phyloP scores from a whole-genome alignment of 2,329 filamentous ascomycete genomes.

The Juglanconis juglandina region DNA sequence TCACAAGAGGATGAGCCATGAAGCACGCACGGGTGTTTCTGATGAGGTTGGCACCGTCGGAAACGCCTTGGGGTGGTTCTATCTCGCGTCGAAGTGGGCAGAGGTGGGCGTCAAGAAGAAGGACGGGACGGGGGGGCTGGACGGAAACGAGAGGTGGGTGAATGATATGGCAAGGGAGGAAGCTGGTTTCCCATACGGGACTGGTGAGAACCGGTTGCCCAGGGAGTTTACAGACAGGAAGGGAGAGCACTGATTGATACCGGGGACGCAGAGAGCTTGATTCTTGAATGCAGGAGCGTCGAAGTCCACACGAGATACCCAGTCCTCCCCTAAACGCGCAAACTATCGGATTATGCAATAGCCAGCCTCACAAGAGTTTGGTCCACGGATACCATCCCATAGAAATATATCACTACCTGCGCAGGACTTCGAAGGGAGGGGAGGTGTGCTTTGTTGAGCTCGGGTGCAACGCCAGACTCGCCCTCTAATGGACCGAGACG shows the following conservation, averaged over 20 bases:
- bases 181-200: constrained; percentile 55
- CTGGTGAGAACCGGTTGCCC: constrained; percentile 60
- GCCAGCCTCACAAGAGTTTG: too few species aligned
- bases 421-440: too few species aligned
- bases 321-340: too few species aligned
- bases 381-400: too few species aligned
- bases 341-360: too few species aligned
- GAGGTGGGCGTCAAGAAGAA: constrained; percentile 47
- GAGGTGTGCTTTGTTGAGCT: too few species aligned
- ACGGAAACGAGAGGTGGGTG: constrained; percentile 64
- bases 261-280: neutral
- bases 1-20: constrained; percentile 63
- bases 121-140: constrained; percentile 39
- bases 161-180: constrained; percentile 70
- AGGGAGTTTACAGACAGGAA: constrained; percentile 37
- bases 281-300: neutral
- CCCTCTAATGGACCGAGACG: too few species aligned
- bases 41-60: constrained; percentile 81
- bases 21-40: constrained; percentile 64
- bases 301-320: too few species aligned
- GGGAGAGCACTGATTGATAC: constrained; percentile 1
- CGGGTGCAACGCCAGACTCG: too few species aligned
- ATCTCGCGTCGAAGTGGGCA: constrained; percentile 65
- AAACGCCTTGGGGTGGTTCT: constrained; percentile 73
- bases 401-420: too few species aligned